Percentiles rank a stretch among this genome's conserved stretches.
Evolutionary conservation across 1,284 basidiomycete genomes (phyloP).

Genomic region (Peniophora sp.): DNA sequence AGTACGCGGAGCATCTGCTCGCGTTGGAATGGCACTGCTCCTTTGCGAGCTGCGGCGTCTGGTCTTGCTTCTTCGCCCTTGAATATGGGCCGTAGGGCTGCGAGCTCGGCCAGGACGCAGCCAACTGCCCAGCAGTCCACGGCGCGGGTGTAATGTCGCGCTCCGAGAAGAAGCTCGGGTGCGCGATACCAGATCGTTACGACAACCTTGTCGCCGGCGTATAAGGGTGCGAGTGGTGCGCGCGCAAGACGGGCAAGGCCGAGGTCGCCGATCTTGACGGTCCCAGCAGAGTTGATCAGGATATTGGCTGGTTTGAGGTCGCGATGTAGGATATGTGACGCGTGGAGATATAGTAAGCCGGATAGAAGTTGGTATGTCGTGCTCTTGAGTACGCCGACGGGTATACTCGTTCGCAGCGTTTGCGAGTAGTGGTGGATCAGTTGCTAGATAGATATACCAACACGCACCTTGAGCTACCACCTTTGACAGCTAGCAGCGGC

Average conservation of each 20-base stretch:
- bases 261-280: constrained; percentile 97
- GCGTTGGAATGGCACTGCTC: constrained; percentile 89
- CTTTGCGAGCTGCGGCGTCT: constrained; percentile 58
- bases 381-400: constrained; percentile 79
- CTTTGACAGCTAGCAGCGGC: background rate
- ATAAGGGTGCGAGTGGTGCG: constrained; percentile 79
- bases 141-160: constrained; percentile 94
- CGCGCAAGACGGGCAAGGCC: constrained; percentile 87
- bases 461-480: background rate
- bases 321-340: constrained; percentile 90
- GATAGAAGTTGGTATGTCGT: constrained; percentile 95
- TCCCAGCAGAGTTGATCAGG: constrained; percentile 81
- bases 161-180: constrained; percentile 90
- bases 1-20: constrained; percentile 95
- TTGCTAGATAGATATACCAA: constrained; percentile 51
- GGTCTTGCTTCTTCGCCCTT: constrained; percentile 99
- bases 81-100: constrained; percentile 93
- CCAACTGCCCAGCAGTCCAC: constrained; percentile 96
- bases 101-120: constrained; percentile 93
- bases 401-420: constrained; percentile 72
- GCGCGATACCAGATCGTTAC: constrained; percentile 99
- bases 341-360: constrained; percentile 91
- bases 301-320: constrained; percentile 99
- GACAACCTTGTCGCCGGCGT: constrained; percentile 94
- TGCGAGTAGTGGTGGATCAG: constrained; percentile 97